These are phyloP conservation scores for Alternaria arborescens DNA, from an alignment of 2,329 filamentous ascomycete genomes.

Conservation along the genomic window DNA sequence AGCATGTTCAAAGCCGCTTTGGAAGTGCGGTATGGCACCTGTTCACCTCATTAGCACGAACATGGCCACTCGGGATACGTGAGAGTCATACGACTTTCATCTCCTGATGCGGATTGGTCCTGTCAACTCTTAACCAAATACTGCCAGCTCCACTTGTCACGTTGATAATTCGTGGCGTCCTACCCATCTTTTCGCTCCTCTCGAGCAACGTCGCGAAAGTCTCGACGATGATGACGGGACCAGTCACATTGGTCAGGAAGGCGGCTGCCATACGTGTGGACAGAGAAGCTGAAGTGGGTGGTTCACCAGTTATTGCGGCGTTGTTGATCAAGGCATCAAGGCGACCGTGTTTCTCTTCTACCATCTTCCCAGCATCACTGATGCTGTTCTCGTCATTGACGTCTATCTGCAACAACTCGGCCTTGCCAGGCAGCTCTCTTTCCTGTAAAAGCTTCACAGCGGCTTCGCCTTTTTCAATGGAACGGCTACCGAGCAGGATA, in stretches of 20 bases:
- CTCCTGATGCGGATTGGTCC: slow-evolving; percentile 25
- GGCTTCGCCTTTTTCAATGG: neutral
- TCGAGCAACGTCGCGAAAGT: slow-evolving; percentile 25
- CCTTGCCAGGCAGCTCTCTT: neutral
- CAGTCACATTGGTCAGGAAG: too few species aligned
- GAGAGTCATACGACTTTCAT: slow-evolving; percentile 8
- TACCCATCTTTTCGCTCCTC: slow-evolving; percentile 16
- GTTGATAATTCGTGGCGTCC: slow-evolving; percentile 42
- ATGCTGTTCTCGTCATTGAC: neutral
- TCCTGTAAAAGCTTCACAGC: neutral
- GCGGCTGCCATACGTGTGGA: too few species aligned
- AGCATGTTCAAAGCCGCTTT: slow-evolving; percentile 53
- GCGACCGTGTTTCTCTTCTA: neutral
- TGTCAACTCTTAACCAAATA: slow-evolving; percentile 37
- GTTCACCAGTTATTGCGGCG: slow-evolving; percentile 35
- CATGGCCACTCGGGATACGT: too few species aligned
- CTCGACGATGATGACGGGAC: neutral
- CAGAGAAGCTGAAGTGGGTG: too few species aligned
- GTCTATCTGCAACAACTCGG: neutral
- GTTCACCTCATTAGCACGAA: neutral
- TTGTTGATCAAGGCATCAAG: slow-evolving; percentile 52
- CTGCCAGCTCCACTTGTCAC: slow-evolving; percentile 43
- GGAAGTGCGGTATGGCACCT: slow-evolving; percentile 40
- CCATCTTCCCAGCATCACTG: neutral
- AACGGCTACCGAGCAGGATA: slow-evolving; percentile 6